Evolutionary conservation across 2,329 filamentous ascomycete species (phyloP), one percentile per base, ranked within the genome.

Genomic region (Exophiala sp.): DNA sequence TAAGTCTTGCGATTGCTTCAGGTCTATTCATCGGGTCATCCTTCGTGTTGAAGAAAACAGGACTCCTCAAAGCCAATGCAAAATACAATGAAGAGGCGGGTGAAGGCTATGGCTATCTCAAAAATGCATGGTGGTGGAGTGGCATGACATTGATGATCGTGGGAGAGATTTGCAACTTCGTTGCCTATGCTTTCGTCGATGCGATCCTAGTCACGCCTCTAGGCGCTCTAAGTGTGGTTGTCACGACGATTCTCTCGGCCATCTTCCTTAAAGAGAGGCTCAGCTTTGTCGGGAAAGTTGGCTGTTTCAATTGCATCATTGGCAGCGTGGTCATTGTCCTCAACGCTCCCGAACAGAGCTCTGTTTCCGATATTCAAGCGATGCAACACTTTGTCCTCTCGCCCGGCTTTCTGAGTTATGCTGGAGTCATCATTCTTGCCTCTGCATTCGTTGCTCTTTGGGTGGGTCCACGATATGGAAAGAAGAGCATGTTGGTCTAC

Each of bases 111-210:
- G 91, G 92, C 58, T 99, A 97, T 70, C 83, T 99, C 65, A 96
- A 95, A 75, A 97, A 97, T 66, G 78, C 78, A 16, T 96, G 82
- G 76, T 99, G 94, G 94, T 99, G 94, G 94, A 72, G 77, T 1
- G 94, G 94, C 64, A 97, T 99, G 94, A 91, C 78, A 0, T 79
- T 97, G 55, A 97, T 99, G 94, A 96, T 97, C 64, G 65, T 97
- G 40, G 94, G 94, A 63, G 94, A 99, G 72, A 83, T 96, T 52
- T 95, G 90, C 82, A 99, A 99, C 73, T 95, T 97, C 69, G 89
- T 92, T 68, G 94, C 94, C 50, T 97, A 97, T 68, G 89, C 91
- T 52, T 97, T 97, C 65, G 94, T 94, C 59, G 94, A 97, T 71
- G 92, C 92, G 57, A 96, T 97, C 64, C 77, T 97, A 60, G 92